Conservation (phyloP, 2,329 filamentous ascomycete species). For the Lachnellula subtilissima region DNA sequence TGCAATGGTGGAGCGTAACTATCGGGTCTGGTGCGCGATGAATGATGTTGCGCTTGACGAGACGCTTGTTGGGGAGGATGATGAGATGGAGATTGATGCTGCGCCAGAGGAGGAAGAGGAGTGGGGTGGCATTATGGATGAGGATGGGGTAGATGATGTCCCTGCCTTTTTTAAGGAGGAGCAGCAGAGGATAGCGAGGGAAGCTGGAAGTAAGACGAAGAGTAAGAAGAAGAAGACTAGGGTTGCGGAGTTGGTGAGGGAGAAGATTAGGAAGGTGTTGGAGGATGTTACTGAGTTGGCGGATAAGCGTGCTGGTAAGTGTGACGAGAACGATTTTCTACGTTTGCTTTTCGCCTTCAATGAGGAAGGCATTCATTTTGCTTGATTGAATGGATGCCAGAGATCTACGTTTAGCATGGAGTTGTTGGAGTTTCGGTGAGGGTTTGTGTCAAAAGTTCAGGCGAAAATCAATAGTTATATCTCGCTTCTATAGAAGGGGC, state of each 20-base stretch:
- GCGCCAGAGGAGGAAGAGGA: conserved; percentile 44
- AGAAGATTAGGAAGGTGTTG: conserved; percentile 82
- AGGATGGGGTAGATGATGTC: conserved; percentile 59
- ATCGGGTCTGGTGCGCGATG: conserved; percentile 83
- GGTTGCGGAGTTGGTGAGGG: conserved; percentile 73
- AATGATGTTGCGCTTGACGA: conserved; percentile 78
- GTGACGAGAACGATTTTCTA: conserved; percentile 90
- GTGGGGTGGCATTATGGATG: conserved; percentile 47
- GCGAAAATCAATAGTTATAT: background rate
- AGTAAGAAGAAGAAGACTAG: conserved; percentile 72
- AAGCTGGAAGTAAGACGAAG: conserved; percentile 52
- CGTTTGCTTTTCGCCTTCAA: conserved; percentile 79
- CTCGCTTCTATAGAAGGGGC: background rate
- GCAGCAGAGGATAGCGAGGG: conserved; percentile 32
- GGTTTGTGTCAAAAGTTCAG: background rate
- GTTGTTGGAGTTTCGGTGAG: conserved; percentile 15
- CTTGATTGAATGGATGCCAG: conserved; percentile 16
- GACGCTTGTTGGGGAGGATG: conserved; percentile 41
- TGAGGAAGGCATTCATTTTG: conserved; percentile 85
- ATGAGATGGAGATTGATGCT: conserved; percentile 42
- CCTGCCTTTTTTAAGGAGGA: conserved; percentile 78
- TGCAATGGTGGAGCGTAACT: conserved; percentile 80
- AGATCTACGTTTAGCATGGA: conserved; percentile 21
- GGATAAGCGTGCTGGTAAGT: conserved; percentile 77
- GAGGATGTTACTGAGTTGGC: conserved; percentile 74